Conservation (phyloP, 1,139 yeast species). For the Petasospora fabianii region DNA sequence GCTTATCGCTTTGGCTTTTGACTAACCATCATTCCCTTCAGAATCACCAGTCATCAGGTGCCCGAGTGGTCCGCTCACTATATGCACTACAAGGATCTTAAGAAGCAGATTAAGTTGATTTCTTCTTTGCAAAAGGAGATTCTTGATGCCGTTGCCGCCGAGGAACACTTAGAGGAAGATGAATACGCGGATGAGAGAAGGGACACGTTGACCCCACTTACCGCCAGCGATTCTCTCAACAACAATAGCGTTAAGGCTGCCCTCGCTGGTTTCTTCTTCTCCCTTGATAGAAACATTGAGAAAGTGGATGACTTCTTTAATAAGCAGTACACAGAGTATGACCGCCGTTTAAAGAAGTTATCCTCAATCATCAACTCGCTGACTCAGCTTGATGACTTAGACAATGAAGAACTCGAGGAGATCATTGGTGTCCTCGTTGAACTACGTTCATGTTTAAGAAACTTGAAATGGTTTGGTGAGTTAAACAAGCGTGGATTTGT, state of each 20-base stretch:
- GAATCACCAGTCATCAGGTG: constrained; percentile 72
- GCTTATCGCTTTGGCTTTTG: no score
- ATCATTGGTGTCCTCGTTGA: constrained; percentile 72
- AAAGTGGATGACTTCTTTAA: constrained; percentile 77
- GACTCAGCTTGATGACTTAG: constrained; percentile 29
- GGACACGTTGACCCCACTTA: constrained; percentile 7
- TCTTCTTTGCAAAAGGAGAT: constrained; percentile 27
- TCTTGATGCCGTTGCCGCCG: constrained; percentile 7
- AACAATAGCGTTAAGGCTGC: constrained; percentile 38
- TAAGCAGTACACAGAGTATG: constrained; percentile 68
- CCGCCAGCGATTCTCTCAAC: constrained; percentile 28
- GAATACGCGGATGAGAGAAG: constrained; percentile 15
- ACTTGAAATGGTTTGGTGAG: constrained; percentile 91
- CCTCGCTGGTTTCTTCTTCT: constrained; percentile 68
- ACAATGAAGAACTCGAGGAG: constrained; percentile 75
- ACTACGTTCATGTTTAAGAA: constrained; percentile 71
- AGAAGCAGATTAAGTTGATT: constrained; percentile 68
- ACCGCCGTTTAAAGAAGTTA: constrained; percentile 58
- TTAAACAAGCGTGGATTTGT: constrained; percentile 86
- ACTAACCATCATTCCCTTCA: constrained; percentile 1
- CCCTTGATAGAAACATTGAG: constrained; percentile 78
- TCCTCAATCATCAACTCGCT: constrained; percentile 30
- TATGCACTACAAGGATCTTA: constrained; percentile 81
- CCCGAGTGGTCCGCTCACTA: constrained; percentile 87
- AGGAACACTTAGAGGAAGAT: constrained; percentile 15